Base-by-base conservation (phyloP, 1,139 yeast genomes). In the Debaryomyces coudertii region DNA sequence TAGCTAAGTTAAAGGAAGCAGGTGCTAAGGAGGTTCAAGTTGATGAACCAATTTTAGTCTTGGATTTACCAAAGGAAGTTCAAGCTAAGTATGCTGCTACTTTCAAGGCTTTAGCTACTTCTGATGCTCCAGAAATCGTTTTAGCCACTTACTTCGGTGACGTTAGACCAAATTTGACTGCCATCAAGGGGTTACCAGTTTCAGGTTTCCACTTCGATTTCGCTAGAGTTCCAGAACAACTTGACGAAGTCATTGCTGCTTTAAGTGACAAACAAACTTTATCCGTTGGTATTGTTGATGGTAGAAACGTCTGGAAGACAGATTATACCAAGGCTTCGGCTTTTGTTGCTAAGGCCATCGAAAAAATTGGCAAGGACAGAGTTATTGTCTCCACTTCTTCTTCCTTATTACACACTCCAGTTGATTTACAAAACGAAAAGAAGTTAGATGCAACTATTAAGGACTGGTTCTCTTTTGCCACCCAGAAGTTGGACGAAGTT, bases 221-320 rank as follows among this genome's bases (percentile, higher is more conserved):
- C 62, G 95, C 85, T 71, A 90, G 97, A 82, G 88, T 84, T 60
- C 96, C 99, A 65, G 96, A 88, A 73, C 99, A 93, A 82, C 84
- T 93, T 57, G 93, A 90, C 47, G 89, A 83, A 48, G 96, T 89
- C 62, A 75, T 81, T 52, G 75, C 81, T 49, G 78, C 87, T 64
- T 76, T 92, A 53, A 61, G 55, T 53, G 79, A 83, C 60, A 60
- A 63, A 52, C 96, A 93, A 80, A 75, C 80, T 55, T 80, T 93
- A 67, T 92, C 98, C 55, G 96, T 87, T 57, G 99, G 99, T 88
- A 83, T 93, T 62, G 93, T 93, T 63, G 95, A 90, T 64, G 99
- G 99, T 78, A 90, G 99, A 85, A 93, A 93, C 85, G 89, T 93
- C 76, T 93, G 99, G 99, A 93, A 93, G 83, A 87, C 95, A 71